These are phyloP conservation scores for Chlorella sorokiniana DNA, from an alignment of 139 green algal genomes.

Conservation along the genomic window DNA sequence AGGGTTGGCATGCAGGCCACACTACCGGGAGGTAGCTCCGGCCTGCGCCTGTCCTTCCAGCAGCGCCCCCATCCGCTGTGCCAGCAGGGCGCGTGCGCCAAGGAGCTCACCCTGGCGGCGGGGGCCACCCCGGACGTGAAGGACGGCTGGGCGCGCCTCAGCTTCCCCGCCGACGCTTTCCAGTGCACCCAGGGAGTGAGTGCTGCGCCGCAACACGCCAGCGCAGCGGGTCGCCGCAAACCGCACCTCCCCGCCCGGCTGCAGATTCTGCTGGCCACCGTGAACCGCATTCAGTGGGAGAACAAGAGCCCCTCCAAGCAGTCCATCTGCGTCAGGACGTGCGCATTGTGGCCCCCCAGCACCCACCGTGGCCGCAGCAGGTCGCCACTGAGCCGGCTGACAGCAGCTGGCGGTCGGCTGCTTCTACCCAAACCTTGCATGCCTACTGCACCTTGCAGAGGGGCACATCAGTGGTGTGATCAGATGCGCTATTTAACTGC, in stretches of 20 bases:
- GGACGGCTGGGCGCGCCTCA: conserved; percentile 26
- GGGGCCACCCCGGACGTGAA: not conserved
- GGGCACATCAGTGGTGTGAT: not conserved
- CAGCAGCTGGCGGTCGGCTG: not conserved
- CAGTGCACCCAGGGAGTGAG: conserved; percentile 7
- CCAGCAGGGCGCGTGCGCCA: conserved; percentile 1
- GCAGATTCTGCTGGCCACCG: not conserved
- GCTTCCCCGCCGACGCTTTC: conserved; percentile 9
- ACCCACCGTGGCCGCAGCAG: not conserved
- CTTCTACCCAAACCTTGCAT: not conserved
- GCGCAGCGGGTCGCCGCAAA: too few species aligned
- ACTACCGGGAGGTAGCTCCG: not conserved
- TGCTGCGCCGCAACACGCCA: not conserved
- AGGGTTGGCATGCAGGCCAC: not conserved
- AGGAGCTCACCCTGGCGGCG: not conserved
- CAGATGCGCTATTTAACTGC: not conserved
- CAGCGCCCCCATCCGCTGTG: not conserved
- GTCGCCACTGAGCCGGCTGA: not conserved
- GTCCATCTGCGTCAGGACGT: conserved; percentile 33
- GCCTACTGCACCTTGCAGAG: not conserved
- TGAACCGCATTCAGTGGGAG: conserved; percentile 37
- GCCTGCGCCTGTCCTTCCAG: not conserved
- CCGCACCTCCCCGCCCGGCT: too few species aligned
- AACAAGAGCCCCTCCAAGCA: conserved; percentile 16
- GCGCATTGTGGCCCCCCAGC: not conserved